phyloP scores from a whole-genome alignment of 306 rosid genomes.

The Cucumis sativus region Cucumber_9930_V3 NC_026659.2:25364501-25365000 shows the following conservation, averaged over 20 bases:
- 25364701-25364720: constrained; percentile 70
- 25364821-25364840: not conserved
- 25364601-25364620: not conserved
- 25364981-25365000: not conserved
- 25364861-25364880: constrained; percentile 73
- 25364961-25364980: constrained; percentile 44
- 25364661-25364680: not conserved
- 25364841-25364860: not conserved
- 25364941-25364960: constrained; percentile 98
- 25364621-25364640: not conserved
- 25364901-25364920: constrained; percentile 94
- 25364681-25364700: constrained; percentile 2
- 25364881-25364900: constrained; percentile 98
- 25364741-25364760: constrained; percentile 97
- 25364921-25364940: constrained; percentile 95
- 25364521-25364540: constrained; percentile 98
- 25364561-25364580: constrained; percentile 94
- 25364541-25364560: constrained; percentile 90
- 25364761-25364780: constrained; percentile 94
- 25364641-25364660: not conserved
- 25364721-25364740: constrained; percentile 78
- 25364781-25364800: constrained; percentile 49
- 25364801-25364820: constrained; percentile 4
- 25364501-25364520: constrained; percentile 75
- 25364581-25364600: constrained; percentile 74